phyloP scores from a whole-genome alignment of 1,284 basidiomycete species.

The Sporisorium reilianum region DNA sequence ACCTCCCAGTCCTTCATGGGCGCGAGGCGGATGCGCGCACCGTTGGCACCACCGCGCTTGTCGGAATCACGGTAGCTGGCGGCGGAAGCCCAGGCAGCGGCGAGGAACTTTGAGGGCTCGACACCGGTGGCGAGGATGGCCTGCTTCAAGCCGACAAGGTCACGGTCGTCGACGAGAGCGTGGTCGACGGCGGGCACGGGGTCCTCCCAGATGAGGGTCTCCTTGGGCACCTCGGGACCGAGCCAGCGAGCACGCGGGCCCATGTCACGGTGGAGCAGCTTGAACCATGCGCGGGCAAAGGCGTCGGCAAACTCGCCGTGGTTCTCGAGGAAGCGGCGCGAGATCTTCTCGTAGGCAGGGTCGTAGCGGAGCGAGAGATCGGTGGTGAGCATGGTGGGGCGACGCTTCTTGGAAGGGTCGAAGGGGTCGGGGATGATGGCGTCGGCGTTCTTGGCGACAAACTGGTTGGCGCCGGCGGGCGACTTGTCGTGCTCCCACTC shows the following conservation, averaged over 20 bases:
- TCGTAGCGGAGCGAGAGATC: slow-evolving; percentile 42
- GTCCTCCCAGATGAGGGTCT: slow-evolving; percentile 45
- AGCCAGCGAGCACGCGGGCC: slow-evolving; percentile 41
- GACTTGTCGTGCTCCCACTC: slow-evolving; percentile 50
- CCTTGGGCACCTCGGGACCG: slow-evolving; percentile 47
- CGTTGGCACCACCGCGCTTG: slow-evolving; percentile 50
- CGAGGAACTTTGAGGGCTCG: slow-evolving; percentile 44
- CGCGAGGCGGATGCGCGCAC: slow-evolving; percentile 41
- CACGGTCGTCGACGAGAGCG: slow-evolving; percentile 41
- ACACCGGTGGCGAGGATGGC: slow-evolving; percentile 40
- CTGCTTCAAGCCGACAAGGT: slow-evolving; percentile 44
- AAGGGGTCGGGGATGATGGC: slow-evolving; percentile 49
- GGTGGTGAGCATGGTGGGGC: slow-evolving; percentile 49
- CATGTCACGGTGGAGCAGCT: slow-evolving; percentile 53
- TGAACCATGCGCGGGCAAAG: slow-evolving; percentile 46
- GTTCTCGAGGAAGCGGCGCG: slow-evolving; percentile 42
- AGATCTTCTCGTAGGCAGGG: slow-evolving; percentile 46
- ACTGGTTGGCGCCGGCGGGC: slow-evolving; percentile 46
- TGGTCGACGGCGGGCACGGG: slow-evolving; percentile 29
- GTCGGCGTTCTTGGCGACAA: slow-evolving; percentile 45
- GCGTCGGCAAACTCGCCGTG: slow-evolving; percentile 40
- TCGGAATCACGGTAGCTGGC: slow-evolving; percentile 39
- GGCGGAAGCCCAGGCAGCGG: slow-evolving; percentile 40
- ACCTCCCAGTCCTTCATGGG: slow-evolving; percentile 51
- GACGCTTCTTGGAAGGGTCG: slow-evolving; percentile 44